Conservation (phyloP, 2,329 filamentous ascomycete species). For the Colletotrichum magnum region DNA sequence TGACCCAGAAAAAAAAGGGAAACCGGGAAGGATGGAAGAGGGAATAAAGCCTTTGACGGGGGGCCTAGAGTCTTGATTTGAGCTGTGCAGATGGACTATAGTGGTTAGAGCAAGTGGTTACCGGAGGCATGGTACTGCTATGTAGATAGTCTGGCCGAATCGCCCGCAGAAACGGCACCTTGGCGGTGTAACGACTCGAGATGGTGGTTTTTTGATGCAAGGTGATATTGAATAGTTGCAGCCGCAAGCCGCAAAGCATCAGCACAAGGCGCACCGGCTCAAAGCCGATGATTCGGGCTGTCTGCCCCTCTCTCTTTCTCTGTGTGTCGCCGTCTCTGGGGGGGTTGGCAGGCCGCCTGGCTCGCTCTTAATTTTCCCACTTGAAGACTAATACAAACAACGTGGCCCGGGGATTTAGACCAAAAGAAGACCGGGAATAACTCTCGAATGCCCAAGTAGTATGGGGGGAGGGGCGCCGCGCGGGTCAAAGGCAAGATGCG, state of each 20-base stretch:
- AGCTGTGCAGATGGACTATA: too few relatives aligned
- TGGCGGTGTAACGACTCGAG: slow-evolving; percentile 37
- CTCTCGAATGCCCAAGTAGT: background rate
- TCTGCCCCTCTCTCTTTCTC: background rate
- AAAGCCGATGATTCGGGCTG: slow-evolving; percentile 13
- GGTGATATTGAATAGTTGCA: slow-evolving; percentile 7
- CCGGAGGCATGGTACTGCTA: slow-evolving; percentile 13
- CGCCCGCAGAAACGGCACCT: slow-evolving; percentile 28
- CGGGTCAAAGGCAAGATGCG: background rate
- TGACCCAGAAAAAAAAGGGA: slow-evolving; percentile 15
- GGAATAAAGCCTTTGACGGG: slow-evolving; percentile 22
- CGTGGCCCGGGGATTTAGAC: slow-evolving; percentile 5
- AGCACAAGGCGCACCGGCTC: background rate
- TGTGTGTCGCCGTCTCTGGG: too few relatives aligned
- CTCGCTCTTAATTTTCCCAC: background rate
- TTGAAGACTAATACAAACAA: slow-evolving; percentile 2
- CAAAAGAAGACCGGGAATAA: slow-evolving; percentile 25
- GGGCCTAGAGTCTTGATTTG: slow-evolving; percentile 37
- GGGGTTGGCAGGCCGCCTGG: too few relatives aligned
- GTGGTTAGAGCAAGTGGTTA: background rate
- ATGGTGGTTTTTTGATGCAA: slow-evolving; percentile 5
- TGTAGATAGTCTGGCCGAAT: slow-evolving; percentile 32
- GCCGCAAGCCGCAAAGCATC: background rate
- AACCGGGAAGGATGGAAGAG: slow-evolving; percentile 4
- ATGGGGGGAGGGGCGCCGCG: slow-evolving; percentile 11